A percentile compares a stretch with the other conserved stretches of the same genome.
These are phyloP conservation scores for Penicillium fuscoglaucum DNA, from an alignment of 2,329 filamentous ascomycete species.

Conservation along the genomic window DNA sequence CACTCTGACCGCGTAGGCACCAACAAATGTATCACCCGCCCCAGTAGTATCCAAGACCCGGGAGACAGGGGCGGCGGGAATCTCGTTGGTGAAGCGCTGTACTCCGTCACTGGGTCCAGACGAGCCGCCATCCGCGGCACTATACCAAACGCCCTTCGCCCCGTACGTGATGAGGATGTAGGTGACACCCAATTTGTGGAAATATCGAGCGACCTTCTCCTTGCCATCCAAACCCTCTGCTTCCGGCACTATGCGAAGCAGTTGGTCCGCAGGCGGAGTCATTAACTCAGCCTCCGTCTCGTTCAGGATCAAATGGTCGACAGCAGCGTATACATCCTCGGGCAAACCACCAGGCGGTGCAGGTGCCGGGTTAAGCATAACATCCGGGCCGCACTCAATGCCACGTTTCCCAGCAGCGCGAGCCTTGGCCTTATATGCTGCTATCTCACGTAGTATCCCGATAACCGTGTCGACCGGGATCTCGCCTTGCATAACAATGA, in stretches of 20 bases:
- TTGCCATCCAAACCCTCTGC: conserved; percentile 48
- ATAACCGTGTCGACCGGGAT: conserved; percentile 68
- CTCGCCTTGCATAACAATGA: conserved; percentile 77
- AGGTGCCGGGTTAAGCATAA: conserved; percentile 85
- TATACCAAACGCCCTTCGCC: conserved; percentile 71
- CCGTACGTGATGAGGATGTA: conserved; percentile 86
- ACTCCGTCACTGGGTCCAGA: conserved; percentile 39
- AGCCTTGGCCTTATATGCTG: conserved; percentile 44
- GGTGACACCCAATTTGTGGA: conserved; percentile 68
- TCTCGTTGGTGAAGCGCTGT: conserved; percentile 36
- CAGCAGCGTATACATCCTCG: conserved; percentile 61
- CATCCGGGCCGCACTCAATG: conserved; percentile 51
- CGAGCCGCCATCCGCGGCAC: conserved; percentile 51
- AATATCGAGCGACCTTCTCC: conserved; percentile 59
- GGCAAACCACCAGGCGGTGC: conserved; percentile 74
- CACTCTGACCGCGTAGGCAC: conserved; percentile 75
- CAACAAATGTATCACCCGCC: conserved; percentile 92
- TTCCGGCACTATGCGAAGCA: conserved; percentile 30
- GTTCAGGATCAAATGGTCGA: conserved; percentile 83
- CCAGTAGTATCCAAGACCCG: conserved; percentile 89
- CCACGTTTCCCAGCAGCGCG: conserved; percentile 39
- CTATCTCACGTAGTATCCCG: conserved; percentile 53
- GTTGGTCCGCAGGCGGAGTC: conserved; percentile 51
- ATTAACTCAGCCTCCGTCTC: conserved; percentile 83
- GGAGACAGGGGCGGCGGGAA: conserved; percentile 66